Evolutionary conservation across 2,329 filamentous ascomycete species (phyloP).

Genomic region (Lasiodiplodia hormozganensis): DNA sequence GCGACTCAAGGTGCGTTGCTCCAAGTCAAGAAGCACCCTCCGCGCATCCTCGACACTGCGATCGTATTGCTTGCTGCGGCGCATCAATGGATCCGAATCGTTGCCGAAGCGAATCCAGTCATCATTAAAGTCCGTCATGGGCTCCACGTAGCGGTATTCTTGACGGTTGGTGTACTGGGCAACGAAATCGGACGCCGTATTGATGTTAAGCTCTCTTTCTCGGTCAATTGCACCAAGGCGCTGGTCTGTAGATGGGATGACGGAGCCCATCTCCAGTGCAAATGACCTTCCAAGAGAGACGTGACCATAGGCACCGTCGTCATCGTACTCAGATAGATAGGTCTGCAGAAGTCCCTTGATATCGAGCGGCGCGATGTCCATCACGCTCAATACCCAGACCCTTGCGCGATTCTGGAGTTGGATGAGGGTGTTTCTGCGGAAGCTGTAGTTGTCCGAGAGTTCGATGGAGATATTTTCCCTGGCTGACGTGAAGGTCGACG

Average conservation of each 20-base stretch:
- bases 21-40: slow-evolving; percentile 72
- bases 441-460: slow-evolving; percentile 89
- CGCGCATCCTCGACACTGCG: slow-evolving; percentile 60
- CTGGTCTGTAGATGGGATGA: slow-evolving; percentile 86
- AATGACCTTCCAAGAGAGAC: slow-evolving; percentile 93
- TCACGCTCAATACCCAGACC: slow-evolving; percentile 78
- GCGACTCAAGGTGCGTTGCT: slow-evolving; percentile 72
- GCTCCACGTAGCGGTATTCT: slow-evolving; percentile 89
- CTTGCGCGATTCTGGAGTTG: slow-evolving; percentile 78
- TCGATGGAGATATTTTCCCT: slow-evolving; percentile 83
- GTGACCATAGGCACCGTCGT: slow-evolving; percentile 89
- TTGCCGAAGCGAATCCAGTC: slow-evolving; percentile 67
- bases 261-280: slow-evolving; percentile 87
- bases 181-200: slow-evolving; percentile 94
- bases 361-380: slow-evolving; percentile 87
- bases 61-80: slow-evolving; percentile 34
- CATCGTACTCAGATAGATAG: slow-evolving; percentile 92
- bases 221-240: slow-evolving; percentile 80
- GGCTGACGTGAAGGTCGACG: slow-evolving; percentile 77
- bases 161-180: slow-evolving; percentile 97
- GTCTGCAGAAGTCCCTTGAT: slow-evolving; percentile 93
- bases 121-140: slow-evolving; percentile 70
- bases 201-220: slow-evolving; percentile 76
- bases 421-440: slow-evolving; percentile 80
- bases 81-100: slow-evolving; percentile 41